phyloP scores from a whole-genome alignment of 2,329 filamentous ascomycete genomes.

The Aspergillus fructus region DNA sequence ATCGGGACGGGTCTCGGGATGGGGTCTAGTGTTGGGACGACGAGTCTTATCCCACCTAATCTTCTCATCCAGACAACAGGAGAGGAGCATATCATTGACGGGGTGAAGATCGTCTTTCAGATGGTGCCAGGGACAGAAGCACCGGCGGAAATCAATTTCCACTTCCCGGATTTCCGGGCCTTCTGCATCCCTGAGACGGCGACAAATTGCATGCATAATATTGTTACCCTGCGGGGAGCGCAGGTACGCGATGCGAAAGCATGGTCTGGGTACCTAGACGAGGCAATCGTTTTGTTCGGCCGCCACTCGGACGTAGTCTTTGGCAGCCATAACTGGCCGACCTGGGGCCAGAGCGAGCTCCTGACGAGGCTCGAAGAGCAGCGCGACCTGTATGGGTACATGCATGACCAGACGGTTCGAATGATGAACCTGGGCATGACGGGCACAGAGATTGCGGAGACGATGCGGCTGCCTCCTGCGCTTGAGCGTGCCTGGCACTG shows the following conservation, averaged over 20 bases:
- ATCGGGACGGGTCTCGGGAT: slow-evolving; percentile 42
- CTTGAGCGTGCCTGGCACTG: slow-evolving; percentile 32
- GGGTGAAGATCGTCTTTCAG: slow-evolving; percentile 42
- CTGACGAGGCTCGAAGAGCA: slow-evolving; percentile 32
- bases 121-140: slow-evolving; percentile 45
- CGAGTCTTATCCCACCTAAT: slow-evolving; percentile 37
- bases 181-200: slow-evolving; percentile 42
- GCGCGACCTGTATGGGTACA: slow-evolving; percentile 41
- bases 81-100: slow-evolving; percentile 32
- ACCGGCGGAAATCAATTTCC: slow-evolving; percentile 44
- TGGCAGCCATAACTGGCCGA: slow-evolving; percentile 45
- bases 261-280: slow-evolving; percentile 44
- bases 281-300: slow-evolving; percentile 37
- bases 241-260: slow-evolving; percentile 42
- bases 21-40: slow-evolving; percentile 27
- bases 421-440: slow-evolving; percentile 40
- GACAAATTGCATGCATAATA: slow-evolving; percentile 45
- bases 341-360: slow-evolving; percentile 34
- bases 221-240: slow-evolving; percentile 44
- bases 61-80: slow-evolving; percentile 33
- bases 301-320: slow-evolving; percentile 36
- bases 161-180: slow-evolving; percentile 39
- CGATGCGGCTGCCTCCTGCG: slow-evolving; percentile 32
- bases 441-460: slow-evolving; percentile 43
- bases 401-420: slow-evolving; percentile 44